These are phyloP conservation scores for Pseudogymnoascus pannorum DNA, from an alignment of 2,329 filamentous ascomycete genomes.

Conservation along the genomic window DNA sequence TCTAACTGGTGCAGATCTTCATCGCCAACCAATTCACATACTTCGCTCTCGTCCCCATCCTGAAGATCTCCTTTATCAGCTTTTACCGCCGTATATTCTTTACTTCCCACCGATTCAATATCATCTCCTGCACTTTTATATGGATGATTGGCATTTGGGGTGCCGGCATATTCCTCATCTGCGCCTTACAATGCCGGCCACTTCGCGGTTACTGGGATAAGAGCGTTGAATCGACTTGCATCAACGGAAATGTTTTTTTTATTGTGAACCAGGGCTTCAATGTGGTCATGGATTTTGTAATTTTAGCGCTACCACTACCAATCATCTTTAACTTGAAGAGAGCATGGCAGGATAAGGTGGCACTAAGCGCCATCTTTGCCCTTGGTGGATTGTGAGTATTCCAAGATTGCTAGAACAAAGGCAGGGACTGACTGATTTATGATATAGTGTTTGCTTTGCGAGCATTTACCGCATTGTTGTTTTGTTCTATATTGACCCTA, in stretches of 20 bases:
- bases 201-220: constrained; percentile 19
- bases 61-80: neutral
- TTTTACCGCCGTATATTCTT: constrained; percentile 7
- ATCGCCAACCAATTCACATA: constrained; percentile 5
- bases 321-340: constrained; percentile 16
- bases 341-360: constrained; percentile 12
- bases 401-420: neutral
- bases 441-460: constrained; percentile 15
- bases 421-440: neutral
- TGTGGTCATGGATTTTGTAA: constrained; percentile 15
- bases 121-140: constrained; percentile 16
- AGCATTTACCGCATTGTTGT: constrained; percentile 20
- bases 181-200: constrained; percentile 18
- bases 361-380: constrained; percentile 15
- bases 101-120: constrained; percentile 10
- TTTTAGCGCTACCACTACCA: constrained; percentile 14
- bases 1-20: neutral
- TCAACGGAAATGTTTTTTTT: constrained; percentile 16
- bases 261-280: constrained; percentile 16
- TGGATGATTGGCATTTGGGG: constrained; percentile 17
- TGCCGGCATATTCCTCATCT: constrained; percentile 13
- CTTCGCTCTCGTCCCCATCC: neutral
- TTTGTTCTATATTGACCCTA: constrained; percentile 16
- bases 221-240: constrained; percentile 15
- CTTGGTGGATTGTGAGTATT: constrained; percentile 15